Conservation (phyloP, 2,329 filamentous ascomycete species). For the Fusarium luffae region DNA sequence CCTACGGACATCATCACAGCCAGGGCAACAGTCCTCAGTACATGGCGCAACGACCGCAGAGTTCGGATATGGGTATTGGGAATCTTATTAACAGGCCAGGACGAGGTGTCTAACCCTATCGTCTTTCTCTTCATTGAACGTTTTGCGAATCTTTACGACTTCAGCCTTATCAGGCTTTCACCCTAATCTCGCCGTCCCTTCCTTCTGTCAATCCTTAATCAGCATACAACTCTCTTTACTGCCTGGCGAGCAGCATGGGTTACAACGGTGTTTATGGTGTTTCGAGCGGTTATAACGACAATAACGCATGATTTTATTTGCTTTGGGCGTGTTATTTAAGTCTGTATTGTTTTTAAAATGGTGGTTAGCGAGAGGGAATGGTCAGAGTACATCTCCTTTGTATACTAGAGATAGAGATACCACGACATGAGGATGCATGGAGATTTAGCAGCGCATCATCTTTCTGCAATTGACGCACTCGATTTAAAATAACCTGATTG, state of each 20-base stretch:
- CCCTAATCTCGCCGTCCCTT: slow-evolving; percentile 36
- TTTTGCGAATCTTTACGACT: neutral
- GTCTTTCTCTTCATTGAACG: neutral
- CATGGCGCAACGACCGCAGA: slow-evolving; percentile 61
- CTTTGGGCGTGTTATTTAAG: slow-evolving; percentile 30
- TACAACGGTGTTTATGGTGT: slow-evolving; percentile 33
- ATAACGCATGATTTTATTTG: slow-evolving; percentile 27
- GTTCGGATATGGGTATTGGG: slow-evolving; percentile 71
- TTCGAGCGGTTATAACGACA: slow-evolving; percentile 36
- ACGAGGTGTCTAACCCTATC: slow-evolving; percentile 37
- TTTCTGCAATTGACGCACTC: slow-evolving; percentile 14
- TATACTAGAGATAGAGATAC: slow-evolving; percentile 48
- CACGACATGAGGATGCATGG: slow-evolving; percentile 32
- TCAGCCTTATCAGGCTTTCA: neutral
- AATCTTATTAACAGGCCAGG: slow-evolving; percentile 66
- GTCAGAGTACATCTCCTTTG: slow-evolving; percentile 38
- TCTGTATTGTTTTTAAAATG: slow-evolving; percentile 31
- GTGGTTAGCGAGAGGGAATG: slow-evolving; percentile 22
- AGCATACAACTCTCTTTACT: slow-evolving; percentile 29
- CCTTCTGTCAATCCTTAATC: slow-evolving; percentile 32
- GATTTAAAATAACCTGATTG: too few relatives aligned
- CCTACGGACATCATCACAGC: slow-evolving; percentile 46
- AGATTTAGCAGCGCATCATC: slow-evolving; percentile 25
- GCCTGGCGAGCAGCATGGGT: slow-evolving; percentile 39
- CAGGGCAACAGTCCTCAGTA: slow-evolving; percentile 59